Evolutionary conservation across 2,329 filamentous ascomycete genomes (phyloP).

Genomic region (Aspergillus udagawae): DNA sequence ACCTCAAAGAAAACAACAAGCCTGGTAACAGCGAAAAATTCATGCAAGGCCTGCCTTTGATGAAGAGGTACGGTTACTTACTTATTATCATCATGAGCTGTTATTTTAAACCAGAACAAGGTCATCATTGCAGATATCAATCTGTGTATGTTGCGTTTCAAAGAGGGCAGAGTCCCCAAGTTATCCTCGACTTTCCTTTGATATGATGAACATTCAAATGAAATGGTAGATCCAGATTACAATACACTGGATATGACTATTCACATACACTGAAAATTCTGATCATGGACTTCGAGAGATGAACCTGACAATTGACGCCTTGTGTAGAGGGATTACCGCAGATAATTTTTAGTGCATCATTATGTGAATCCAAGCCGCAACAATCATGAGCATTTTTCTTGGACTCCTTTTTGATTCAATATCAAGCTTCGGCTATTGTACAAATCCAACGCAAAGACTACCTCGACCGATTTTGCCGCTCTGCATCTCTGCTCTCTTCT

Average conservation of each 20-base stretch:
- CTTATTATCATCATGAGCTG: not conserved
- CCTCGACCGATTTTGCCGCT: slow-evolving; percentile 6
- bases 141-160: not conserved
- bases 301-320: not conserved
- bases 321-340: not conserved
- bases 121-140: not conserved
- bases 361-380: not conserved
- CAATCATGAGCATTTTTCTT: not conserved
- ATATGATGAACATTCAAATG: slow-evolving; percentile 32
- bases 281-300: slow-evolving; percentile 22
- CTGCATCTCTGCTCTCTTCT: slow-evolving; percentile 25
- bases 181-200: slow-evolving; percentile 15
- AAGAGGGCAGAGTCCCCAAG: not conserved
- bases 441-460: not conserved
- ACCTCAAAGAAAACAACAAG: not conserved
- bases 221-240: slow-evolving; percentile 29
- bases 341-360: not conserved
- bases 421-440: not conserved
- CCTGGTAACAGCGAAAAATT: not conserved
- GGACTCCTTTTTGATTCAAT: not conserved
- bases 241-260: slow-evolving; percentile 33
- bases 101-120: not conserved
- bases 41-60: not conserved
- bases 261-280: slow-evolving; percentile 40
- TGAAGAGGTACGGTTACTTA: not conserved